These are phyloP conservation scores for Teratosphaeria viscida DNA, from an alignment of 2,329 filamentous ascomycete genomes.

Conservation along the genomic window DNA sequence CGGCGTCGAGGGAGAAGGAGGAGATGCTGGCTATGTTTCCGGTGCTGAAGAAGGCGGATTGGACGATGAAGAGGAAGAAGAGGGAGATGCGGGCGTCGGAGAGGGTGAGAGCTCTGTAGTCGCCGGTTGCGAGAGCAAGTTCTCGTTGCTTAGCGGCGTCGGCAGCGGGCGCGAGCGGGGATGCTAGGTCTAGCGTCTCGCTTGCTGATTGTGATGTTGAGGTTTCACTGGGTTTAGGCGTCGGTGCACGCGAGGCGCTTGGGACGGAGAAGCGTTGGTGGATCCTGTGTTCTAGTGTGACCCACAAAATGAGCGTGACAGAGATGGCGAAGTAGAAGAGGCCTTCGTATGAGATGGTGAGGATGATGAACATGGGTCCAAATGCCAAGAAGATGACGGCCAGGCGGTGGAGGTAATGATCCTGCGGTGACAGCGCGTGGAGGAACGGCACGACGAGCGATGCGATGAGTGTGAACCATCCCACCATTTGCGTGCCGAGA, in stretches of 20 bases:
- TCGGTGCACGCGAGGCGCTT: constrained; percentile 1
- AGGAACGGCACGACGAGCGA: constrained; percentile 71
- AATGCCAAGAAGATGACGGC: constrained; percentile 86
- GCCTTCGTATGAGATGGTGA: constrained; percentile 95
- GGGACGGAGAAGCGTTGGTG: constrained; percentile 30
- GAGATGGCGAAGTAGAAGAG: constrained; percentile 91
- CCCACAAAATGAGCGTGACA: constrained; percentile 73
- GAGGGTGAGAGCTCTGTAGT: constrained; percentile 60
- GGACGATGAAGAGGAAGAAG: constrained; percentile 90
- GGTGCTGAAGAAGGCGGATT: constrained; percentile 93
- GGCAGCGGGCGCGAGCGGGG: constrained; percentile 25
- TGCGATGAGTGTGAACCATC: constrained; percentile 69
- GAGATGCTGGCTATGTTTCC: constrained; percentile 93
- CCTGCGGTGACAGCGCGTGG: constrained; percentile 71
- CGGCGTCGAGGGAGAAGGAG: constrained; percentile 85
- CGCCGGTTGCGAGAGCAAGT: constrained; percentile 19
- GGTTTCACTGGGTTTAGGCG: background rate
- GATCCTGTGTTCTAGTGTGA: constrained; percentile 76
- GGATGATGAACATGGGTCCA: constrained; percentile 84
- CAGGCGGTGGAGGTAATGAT: constrained; percentile 81
- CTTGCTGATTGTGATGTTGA: constrained; percentile 1
- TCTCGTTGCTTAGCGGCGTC: constrained; percentile 26
- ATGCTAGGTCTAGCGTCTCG: constrained; percentile 14
- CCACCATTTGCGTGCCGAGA: constrained; percentile 75
- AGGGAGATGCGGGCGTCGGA: constrained; percentile 80